phyloP scores from a whole-genome alignment of 345 rosid genomes.

The Barbarea vulgaris region DNA sequence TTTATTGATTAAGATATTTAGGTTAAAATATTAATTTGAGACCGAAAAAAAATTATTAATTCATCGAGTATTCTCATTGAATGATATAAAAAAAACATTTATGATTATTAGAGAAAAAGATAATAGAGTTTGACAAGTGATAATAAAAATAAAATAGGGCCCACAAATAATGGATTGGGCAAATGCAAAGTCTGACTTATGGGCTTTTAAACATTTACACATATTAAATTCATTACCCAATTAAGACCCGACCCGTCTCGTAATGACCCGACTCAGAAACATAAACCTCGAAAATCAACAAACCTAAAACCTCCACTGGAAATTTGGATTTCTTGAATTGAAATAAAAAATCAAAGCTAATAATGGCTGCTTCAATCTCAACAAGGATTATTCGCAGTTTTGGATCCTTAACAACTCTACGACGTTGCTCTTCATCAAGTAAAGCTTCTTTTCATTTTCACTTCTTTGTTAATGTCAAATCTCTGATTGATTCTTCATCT shows the following conservation, averaged over 20 bases:
- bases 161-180: not conserved
- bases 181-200: not conserved
- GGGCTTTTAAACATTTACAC: not conserved
- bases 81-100: no score
- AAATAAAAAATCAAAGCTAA: slow-evolving; percentile 14
- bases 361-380: slow-evolving; percentile 54
- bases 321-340: slow-evolving; percentile 2
- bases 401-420: slow-evolving; percentile 40
- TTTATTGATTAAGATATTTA: no score
- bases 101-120: not conserved
- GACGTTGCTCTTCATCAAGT: slow-evolving; percentile 20
- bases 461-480: not conserved
- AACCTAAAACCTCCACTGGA: not conserved
- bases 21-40: no score
- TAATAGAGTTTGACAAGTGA: not conserved
- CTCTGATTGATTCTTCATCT: slow-evolving; percentile 13
- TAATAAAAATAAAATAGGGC: not conserved
- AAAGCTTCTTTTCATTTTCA: not conserved
- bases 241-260: slow-evolving; percentile 19
- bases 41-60: no score
- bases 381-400: slow-evolving; percentile 44
- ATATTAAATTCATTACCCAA: not conserved
- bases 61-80: no score
- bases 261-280: slow-evolving; percentile 7
- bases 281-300: not conserved